A percentile compares a stretch with the other conserved stretches of the same genome.
Evolutionary conservation across 2,329 filamentous ascomycete species (phyloP).

Genomic region (Penicillium sp.): DNA sequence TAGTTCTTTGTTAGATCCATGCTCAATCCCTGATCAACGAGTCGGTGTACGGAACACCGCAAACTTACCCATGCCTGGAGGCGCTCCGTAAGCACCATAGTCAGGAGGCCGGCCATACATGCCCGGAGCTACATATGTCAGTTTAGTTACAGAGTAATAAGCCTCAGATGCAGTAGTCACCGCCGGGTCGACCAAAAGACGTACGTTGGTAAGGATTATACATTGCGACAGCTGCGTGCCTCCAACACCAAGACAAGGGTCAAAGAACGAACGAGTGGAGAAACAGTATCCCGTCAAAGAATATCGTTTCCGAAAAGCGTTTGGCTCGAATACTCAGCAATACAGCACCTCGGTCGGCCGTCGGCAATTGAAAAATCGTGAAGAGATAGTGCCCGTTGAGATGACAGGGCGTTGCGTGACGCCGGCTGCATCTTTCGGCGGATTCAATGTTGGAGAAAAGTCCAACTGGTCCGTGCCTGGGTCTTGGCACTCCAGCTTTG

Average conservation of each 20-base stretch:
- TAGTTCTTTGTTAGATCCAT: slow-evolving; percentile 40
- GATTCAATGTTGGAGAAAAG: slow-evolving; percentile 23
- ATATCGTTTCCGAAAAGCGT: not conserved
- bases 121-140: slow-evolving; percentile 37
- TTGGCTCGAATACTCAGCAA: not conserved
- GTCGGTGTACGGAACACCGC: not conserved
- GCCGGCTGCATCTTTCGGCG: slow-evolving; percentile 16
- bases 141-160: not conserved
- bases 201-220: slow-evolving; percentile 52
- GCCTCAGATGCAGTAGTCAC: not conserved
- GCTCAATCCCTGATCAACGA: not conserved
- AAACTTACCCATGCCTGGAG: slow-evolving; percentile 78
- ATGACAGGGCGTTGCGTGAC: not conserved
- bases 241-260: slow-evolving; percentile 11
- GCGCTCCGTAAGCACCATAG: slow-evolving; percentile 74
- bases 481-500: slow-evolving; percentile 13
- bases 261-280: not conserved
- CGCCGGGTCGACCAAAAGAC: slow-evolving; percentile 16
- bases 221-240: slow-evolving; percentile 37
- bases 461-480: slow-evolving; percentile 23
- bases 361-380: not conserved
- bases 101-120: slow-evolving; percentile 77
- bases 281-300: not conserved
- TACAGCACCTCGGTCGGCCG: not conserved
- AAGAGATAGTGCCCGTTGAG: not conserved